Evolutionary conservation across 805 yeast species (phyloP).

Genomic region (Pichia californica): DNA sequence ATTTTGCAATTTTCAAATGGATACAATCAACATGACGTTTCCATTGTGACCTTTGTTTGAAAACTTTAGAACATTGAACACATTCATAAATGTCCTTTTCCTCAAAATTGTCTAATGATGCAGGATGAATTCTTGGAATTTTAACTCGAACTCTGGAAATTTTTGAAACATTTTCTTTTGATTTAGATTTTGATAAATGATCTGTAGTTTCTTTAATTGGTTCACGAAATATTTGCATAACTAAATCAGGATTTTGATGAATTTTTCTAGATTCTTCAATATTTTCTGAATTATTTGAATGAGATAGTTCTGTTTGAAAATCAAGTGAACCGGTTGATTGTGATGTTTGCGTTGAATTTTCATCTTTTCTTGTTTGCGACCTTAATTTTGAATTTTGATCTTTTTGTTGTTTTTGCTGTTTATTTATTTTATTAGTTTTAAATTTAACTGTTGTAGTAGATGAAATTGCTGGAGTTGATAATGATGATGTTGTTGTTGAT

Average conservation of each 20-base stretch:
- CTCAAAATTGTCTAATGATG: background rate
- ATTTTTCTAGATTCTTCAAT: too few relatives aligned
- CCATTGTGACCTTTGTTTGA: slow-evolving; percentile 60
- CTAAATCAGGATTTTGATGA: background rate
- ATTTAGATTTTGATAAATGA: background rate
- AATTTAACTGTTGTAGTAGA: background rate
- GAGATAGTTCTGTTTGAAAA: too few relatives aligned
- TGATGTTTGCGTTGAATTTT: too few relatives aligned
- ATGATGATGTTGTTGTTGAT: background rate
- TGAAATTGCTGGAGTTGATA: background rate
- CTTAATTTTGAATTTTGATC: background rate
- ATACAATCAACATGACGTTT: slow-evolving; percentile 63
- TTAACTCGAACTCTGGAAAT: slow-evolving; percentile 1
- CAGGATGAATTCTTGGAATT: too few relatives aligned
- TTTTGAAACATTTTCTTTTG: background rate
- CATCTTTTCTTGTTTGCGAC: background rate
- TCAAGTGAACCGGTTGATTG: too few relatives aligned
- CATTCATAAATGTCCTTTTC: slow-evolving; percentile 21
- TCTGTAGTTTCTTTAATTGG: slow-evolving; percentile 7
- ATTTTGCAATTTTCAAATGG: slow-evolving; percentile 47
- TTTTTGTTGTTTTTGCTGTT: background rate
- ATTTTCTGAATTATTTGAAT: background rate
- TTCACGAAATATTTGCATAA: slow-evolving; percentile 3
- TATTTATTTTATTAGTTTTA: too few relatives aligned
- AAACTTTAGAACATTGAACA: slow-evolving; percentile 34